These are phyloP conservation scores for Fusarium solani-melongenae DNA, from an alignment of 2,329 filamentous ascomycete genomes.

Conservation along the genomic window DNA sequence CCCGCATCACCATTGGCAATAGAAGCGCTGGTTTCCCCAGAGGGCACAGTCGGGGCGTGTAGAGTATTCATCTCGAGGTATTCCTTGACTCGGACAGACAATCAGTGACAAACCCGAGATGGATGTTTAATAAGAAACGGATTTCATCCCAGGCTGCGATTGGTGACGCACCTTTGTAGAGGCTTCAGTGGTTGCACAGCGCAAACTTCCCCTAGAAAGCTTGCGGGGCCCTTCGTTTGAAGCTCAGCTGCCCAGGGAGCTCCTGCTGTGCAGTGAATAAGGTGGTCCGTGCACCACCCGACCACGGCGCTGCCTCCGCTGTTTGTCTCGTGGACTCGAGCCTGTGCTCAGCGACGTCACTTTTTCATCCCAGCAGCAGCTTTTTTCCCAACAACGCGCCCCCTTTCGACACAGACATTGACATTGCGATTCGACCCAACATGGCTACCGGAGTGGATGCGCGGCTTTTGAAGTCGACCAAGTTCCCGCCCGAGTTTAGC, in stretches of 20 bases:
- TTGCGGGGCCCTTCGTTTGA: background rate
- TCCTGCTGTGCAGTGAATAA: background rate
- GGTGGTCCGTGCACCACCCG: slow-evolving; percentile 27
- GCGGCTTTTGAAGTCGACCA: slow-evolving; percentile 89
- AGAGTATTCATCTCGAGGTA: slow-evolving; percentile 62
- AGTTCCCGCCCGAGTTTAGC: slow-evolving; percentile 93
- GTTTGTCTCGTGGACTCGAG: background rate
- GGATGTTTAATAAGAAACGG: slow-evolving; percentile 3
- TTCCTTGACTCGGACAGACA: slow-evolving; percentile 11
- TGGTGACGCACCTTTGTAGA: slow-evolving; percentile 33
- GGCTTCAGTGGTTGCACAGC: slow-evolving; percentile 18
- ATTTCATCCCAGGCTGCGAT: slow-evolving; percentile 25
- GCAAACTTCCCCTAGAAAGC: slow-evolving; percentile 6
- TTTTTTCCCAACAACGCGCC: slow-evolving; percentile 38
- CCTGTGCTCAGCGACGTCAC: slow-evolving; percentile 45
- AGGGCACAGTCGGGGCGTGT: slow-evolving; percentile 71
- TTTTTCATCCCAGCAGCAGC: slow-evolving; percentile 37
- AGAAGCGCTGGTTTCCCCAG: slow-evolving; percentile 77
- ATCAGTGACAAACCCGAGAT: slow-evolving; percentile 8
- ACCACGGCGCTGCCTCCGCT: background rate
- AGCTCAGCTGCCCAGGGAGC: background rate
- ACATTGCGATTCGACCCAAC: slow-evolving; percentile 41
- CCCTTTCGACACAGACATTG: slow-evolving; percentile 24
- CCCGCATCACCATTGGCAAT: slow-evolving; percentile 69
- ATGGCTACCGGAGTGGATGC: slow-evolving; percentile 90